Percentiles rank a stretch among this genome's conserved stretches.
Conservation (phyloP, 257 asterid genomes). For the Thymus mandschuricus region DNA sequence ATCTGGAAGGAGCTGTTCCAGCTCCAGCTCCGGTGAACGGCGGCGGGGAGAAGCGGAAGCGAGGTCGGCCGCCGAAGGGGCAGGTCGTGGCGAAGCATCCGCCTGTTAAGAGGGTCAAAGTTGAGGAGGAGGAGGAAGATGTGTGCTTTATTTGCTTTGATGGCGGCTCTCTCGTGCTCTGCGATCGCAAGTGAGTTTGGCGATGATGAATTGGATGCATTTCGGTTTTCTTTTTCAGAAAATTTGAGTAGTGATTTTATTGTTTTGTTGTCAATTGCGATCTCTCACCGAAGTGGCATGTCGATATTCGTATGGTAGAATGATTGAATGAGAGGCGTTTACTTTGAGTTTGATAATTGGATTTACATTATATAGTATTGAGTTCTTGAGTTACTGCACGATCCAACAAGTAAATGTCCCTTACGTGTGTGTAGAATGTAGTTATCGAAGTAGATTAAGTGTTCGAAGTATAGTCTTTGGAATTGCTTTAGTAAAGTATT, state of each 20-base stretch:
- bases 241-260: too few species aligned
- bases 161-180: slow-evolving; percentile 89
- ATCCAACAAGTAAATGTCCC: too few species aligned
- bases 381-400: too few species aligned
- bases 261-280: too few species aligned
- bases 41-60: slow-evolving; percentile 55
- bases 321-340: neutral
- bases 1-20: slow-evolving; percentile 29
- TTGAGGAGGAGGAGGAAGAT: slow-evolving; percentile 81
- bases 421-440: neutral
- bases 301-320: neutral
- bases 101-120: slow-evolving; percentile 51
- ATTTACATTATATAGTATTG: neutral
- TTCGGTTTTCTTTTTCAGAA: neutral
- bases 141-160: slow-evolving; percentile 97
- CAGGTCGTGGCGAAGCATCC: slow-evolving; percentile 43
- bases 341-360: neutral
- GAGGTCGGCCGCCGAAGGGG: slow-evolving; percentile 75
- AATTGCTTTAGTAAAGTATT: slow-evolving; percentile 7
- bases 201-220: neutral
- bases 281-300: neutral
- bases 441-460: too few species aligned
- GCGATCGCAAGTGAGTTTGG: slow-evolving; percentile 92
- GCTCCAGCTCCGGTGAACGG: slow-evolving; percentile 36
- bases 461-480: neutral